Evolutionary conservation across 345 rosid species (phyloP).

Genomic region (Jatropha curcas): DNA sequence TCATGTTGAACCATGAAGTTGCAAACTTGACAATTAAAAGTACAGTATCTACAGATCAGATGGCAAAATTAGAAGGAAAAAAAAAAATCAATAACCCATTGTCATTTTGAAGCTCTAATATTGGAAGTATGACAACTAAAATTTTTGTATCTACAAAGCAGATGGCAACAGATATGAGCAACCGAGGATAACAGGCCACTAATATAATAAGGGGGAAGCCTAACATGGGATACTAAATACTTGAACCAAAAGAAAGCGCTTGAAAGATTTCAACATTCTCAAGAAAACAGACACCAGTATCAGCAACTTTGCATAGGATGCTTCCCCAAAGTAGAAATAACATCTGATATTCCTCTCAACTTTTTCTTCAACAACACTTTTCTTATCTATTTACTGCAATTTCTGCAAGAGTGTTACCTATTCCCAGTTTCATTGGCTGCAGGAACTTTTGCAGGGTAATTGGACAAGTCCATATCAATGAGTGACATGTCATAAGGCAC

Average conservation of each 20-base stretch:
- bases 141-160: conserved; percentile 31
- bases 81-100: neutral
- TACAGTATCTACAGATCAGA: conserved; percentile 9
- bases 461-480: conserved; percentile 82
- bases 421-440: conserved; percentile 54
- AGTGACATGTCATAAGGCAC: conserved; percentile 79
- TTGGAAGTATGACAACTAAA: conserved; percentile 1
- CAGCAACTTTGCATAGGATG: conserved; percentile 12
- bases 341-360: conserved; percentile 1
- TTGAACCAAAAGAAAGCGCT: neutral
- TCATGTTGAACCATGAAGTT: neutral
- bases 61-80: neutral
- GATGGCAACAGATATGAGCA: neutral
- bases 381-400: conserved; percentile 22
- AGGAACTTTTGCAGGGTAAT: conserved; percentile 73
- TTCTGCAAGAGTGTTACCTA: conserved; percentile 43
- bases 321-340: conserved; percentile 16
- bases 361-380: conserved; percentile 6
- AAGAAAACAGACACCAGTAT: conserved; percentile 12
- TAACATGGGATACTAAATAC: conserved; percentile 9
- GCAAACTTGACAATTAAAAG: neutral
- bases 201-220: conserved; percentile 14
- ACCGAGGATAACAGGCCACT: conserved; percentile 1
- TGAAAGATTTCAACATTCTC: conserved; percentile 3
- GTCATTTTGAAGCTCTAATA: conserved; percentile 12